phyloP scores from a whole-genome alignment of 2,329 filamentous ascomycete genomes.

The Phyllosticta citriasiana region DNA sequence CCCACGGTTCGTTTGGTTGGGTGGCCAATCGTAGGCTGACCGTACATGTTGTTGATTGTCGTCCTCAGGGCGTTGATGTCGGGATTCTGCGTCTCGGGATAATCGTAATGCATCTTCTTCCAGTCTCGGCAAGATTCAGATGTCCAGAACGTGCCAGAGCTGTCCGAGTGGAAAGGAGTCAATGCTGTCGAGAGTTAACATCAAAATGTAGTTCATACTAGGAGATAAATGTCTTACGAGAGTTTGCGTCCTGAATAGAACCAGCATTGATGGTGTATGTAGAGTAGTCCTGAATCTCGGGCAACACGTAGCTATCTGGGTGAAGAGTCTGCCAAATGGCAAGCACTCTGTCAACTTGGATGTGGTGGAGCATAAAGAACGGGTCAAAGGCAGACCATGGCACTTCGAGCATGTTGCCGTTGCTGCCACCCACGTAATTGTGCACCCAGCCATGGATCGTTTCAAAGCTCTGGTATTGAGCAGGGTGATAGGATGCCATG shows the following conservation, averaged over 20 bases:
- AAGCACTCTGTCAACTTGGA: conserved; percentile 20
- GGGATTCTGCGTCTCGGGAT: conserved; percentile 49
- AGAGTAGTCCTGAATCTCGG: conserved; percentile 41
- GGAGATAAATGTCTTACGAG: conserved; percentile 25
- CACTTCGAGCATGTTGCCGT: conserved; percentile 49
- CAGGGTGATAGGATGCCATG: conserved; percentile 39
- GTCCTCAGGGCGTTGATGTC: conserved; percentile 33
- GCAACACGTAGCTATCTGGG: conserved; percentile 54
- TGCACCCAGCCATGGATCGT: conserved; percentile 39
- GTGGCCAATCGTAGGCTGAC: conserved; percentile 25
- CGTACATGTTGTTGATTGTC: conserved; percentile 53
- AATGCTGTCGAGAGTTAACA: conserved; percentile 31
- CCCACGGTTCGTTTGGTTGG: conserved; percentile 12
- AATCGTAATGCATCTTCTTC: conserved; percentile 61
- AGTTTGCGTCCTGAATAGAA: conserved; percentile 44
- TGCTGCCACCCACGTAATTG: conserved; percentile 44
- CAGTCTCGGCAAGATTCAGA: conserved; percentile 52
- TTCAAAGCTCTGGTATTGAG: conserved; percentile 49
- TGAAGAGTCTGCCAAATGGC: conserved; percentile 70
- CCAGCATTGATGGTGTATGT: conserved; percentile 53
- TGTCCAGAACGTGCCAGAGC: conserved; percentile 55
- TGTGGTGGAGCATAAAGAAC: conserved; percentile 67
- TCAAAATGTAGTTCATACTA: not conserved
- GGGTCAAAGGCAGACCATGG: conserved; percentile 72
- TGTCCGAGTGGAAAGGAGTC: conserved; percentile 55